Base-by-base conservation (phyloP, 345 rosid genomes). In the Eucalyptus curtisii region DNA sequence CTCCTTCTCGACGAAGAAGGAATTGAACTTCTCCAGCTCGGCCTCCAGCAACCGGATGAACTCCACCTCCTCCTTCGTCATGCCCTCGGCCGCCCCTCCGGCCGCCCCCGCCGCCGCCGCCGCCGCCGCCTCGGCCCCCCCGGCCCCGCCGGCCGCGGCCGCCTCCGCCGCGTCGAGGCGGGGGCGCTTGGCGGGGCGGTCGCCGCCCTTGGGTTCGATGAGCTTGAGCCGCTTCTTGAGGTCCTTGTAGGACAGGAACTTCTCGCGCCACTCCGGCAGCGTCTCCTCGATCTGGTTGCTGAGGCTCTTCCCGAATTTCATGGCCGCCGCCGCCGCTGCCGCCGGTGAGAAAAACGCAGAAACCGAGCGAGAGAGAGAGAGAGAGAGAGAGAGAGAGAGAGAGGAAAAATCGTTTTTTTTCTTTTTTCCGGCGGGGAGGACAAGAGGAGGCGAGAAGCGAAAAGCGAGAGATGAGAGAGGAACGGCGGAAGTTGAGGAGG, bases 281-380 rank as follows among this genome's bases (percentile, higher is more conserved):
- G 99, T 96, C 92, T 96, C 97, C 88, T 96, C 99, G 92, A 97
- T 96, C 97, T 97, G 99, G 91, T 93, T 97, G 95, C 98, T 95
- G 1, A 96, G 92, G 93, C 98, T 96, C 93, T 97, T 97, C 13
- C 99, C 98, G 89, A 97, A 97, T 92, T 96, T 97, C 99, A 97
- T 97, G 52, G 49, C 85, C 27, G 30, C 17, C 7, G 40, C n/a
- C n/a, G n/a, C n/a, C n/a, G n/a, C n/a, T n/a, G n/a, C n/a, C n/a
- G n/a, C n/a, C n/a, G n/a, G n/a, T n/a, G n/a, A n/a, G 13, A 13
- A 30, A 13, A 61, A 61, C 68, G 68, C 33, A 55, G 55, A 48
- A 33, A 33, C 31, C 44, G 11, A 6, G 44, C 42, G 57, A 89
- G 86, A 5, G 59, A 0, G 19, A 47, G 42, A 61, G 37, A 31